phyloP scores from a whole-genome alignment of 169 alveolate genomes.

The Sarcocystis neurona region DNA sequence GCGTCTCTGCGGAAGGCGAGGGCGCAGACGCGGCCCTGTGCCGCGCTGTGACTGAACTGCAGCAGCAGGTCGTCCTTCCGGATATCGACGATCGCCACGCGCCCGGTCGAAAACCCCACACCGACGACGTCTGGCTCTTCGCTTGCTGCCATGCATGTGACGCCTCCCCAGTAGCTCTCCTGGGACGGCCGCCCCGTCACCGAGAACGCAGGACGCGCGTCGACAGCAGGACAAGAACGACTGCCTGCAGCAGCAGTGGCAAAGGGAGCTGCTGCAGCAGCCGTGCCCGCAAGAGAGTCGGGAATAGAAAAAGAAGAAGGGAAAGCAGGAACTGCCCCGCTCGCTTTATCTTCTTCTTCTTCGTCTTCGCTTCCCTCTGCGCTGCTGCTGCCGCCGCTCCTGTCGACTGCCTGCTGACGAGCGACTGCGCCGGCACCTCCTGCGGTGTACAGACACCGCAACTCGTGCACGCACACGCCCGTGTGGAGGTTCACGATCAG shows the following conservation, averaged over 20 bases:
- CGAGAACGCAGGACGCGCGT: no score
- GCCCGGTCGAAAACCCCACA: constrained; percentile 35
- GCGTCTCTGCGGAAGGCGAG: constrained; percentile 44
- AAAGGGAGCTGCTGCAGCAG: background rate
- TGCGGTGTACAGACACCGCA: constrained; percentile 33
- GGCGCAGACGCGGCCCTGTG: constrained; percentile 42
- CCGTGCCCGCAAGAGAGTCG: no score
- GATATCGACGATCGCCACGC: constrained; percentile 5
- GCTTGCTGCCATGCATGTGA: constrained; percentile 12
- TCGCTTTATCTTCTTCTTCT: background rate
- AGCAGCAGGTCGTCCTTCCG: constrained; percentile 37
- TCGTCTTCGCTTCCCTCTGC: background rate
- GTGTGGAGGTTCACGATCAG: constrained; percentile 77
- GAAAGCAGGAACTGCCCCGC: background rate
- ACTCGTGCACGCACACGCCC: constrained; percentile 70
- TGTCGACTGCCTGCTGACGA: background rate
- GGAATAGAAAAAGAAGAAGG: background rate
- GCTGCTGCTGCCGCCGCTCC: background rate
- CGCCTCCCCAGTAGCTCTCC: constrained; percentile 10
- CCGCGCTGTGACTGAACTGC: constrained; percentile 10
- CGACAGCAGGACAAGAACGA: background rate
- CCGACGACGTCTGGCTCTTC: constrained; percentile 40
- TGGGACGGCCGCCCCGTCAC: no score
- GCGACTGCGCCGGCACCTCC: no score
- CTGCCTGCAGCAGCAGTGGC: background rate